Evolutionary conservation across 768 basidiomycete species (phyloP).

Genomic region (Suillus clintonianus): DNA sequence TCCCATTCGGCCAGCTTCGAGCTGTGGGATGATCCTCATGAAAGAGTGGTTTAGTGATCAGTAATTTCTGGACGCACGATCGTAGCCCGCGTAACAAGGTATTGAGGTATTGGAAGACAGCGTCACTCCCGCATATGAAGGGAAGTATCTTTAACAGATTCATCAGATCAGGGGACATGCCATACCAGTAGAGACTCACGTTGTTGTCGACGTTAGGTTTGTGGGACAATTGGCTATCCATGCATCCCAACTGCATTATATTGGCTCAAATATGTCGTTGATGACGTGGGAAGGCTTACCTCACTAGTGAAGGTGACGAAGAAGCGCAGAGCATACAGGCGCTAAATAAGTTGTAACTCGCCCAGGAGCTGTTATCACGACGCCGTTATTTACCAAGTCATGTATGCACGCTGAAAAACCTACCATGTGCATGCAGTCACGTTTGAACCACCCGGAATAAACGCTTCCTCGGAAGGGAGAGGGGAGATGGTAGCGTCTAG

Average conservation of each 20-base stretch:
- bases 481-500: background rate
- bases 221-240: slow-evolving; percentile 20
- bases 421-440: slow-evolving; percentile 28
- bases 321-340: slow-evolving; percentile 23
- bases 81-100: slow-evolving; percentile 25
- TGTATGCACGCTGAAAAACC: background rate
- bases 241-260: slow-evolving; percentile 17
- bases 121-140: slow-evolving; percentile 7
- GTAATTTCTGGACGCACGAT: slow-evolving; percentile 17
- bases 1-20: slow-evolving; percentile 17
- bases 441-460: slow-evolving; percentile 16
- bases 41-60: slow-evolving; percentile 2
- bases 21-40: slow-evolving; percentile 11
- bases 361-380: slow-evolving; percentile 25
- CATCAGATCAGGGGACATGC: background rate
- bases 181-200: slow-evolving; percentile 13
- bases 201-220: slow-evolving; percentile 13
- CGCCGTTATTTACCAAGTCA: background rate
- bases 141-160: slow-evolving; percentile 21
- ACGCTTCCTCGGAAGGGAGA: slow-evolving; percentile 4
- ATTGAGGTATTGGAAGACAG: slow-evolving; percentile 14
- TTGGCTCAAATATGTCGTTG: slow-evolving; percentile 2
- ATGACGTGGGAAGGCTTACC: slow-evolving; percentile 10
- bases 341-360: slow-evolving; percentile 30
- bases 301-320: slow-evolving; percentile 13